Evolutionary conservation across 2,329 filamentous ascomycete genomes (phyloP), one percentile per base, ranked within the genome.

Genomic region (Myriosclerotinia curreyana): DNA sequence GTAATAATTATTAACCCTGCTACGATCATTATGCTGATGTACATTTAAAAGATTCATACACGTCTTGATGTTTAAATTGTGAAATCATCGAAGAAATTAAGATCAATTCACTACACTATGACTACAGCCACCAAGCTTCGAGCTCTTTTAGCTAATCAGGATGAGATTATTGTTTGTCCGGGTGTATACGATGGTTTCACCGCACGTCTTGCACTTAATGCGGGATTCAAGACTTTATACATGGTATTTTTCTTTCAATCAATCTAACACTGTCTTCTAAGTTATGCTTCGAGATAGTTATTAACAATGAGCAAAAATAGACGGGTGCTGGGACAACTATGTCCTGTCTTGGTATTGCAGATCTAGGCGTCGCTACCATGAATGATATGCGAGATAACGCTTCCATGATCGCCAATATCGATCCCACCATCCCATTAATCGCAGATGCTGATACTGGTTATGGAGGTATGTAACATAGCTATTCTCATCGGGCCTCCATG

Each of bases 131-230:
- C 67, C 7, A 66, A 65, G 52, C 56, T 68, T 20, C 58, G 63
- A 15, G 59, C 58, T 42, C 42, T 66, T 38, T 46, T 69, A 38
- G 61, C 44, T 38, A 56, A 65, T n/a, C 36, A 64, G 15, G 25
- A 50, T 44, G 60, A 77, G 55, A 76, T 82, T 52, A 70, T 89
- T 48, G 79, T 87, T 3, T 85, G 82, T 60, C 86, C 86, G 0
- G 86, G 87, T 40, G 86, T 90, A 2, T 88, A 88, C 71, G 87
- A 90, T 77, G 87, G 87, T 15, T 81, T 88, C 62, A 85, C 84
- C 2, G 86, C 87, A 0, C 79, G 86, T 0, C 82, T 90, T 64
- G 86, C 86, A 1, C 77, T 88, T 28, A 77, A 80, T 50, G 78
- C 83, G n/a, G 86, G 86, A 6, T 88, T 88, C 65, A 82, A 88